Evolutionary conservation across 768 basidiomycete species (phyloP).

Genomic region (Lepiota subincarnata): DNA sequence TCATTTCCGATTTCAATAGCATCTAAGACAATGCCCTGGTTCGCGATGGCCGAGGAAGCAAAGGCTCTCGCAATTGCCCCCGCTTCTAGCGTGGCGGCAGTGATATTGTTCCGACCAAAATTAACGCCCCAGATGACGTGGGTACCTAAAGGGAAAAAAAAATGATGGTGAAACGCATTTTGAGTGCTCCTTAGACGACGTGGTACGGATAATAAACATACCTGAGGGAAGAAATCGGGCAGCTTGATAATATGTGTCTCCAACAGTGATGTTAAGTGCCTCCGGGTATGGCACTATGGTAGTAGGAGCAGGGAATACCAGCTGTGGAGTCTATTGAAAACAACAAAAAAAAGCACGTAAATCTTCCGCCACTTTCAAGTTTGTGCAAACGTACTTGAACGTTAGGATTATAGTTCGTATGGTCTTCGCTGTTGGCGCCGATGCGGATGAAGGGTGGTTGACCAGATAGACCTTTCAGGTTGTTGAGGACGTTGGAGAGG

Average conservation of each 20-base stretch:
- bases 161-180: background rate
- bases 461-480: slow-evolving; percentile 49
- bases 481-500: slow-evolving; percentile 56
- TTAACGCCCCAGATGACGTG: slow-evolving; percentile 68
- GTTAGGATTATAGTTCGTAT: slow-evolving; percentile 48
- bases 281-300: slow-evolving; percentile 60
- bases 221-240: slow-evolving; percentile 49
- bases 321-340: slow-evolving; percentile 26
- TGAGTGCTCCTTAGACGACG: background rate
- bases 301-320: slow-evolving; percentile 45
- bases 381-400: slow-evolving; percentile 34
- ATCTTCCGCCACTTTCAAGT: background rate
- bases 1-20: slow-evolving; percentile 64
- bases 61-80: slow-evolving; percentile 48
- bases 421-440: slow-evolving; percentile 55
- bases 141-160: slow-evolving; percentile 36
- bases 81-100: slow-evolving; percentile 44
- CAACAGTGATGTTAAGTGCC: slow-evolving; percentile 55
- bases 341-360: background rate
- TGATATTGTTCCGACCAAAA: slow-evolving; percentile 50
- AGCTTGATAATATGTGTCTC: slow-evolving; percentile 51
- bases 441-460: slow-evolving; percentile 54
- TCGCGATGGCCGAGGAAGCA: slow-evolving; percentile 30
- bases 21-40: slow-evolving; percentile 44
- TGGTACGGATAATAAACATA: slow-evolving; percentile 16